These are phyloP conservation scores for Aureoboletus auriporus DNA, from an alignment of 768 basidiomycete species.

Conservation along the genomic window DNA sequence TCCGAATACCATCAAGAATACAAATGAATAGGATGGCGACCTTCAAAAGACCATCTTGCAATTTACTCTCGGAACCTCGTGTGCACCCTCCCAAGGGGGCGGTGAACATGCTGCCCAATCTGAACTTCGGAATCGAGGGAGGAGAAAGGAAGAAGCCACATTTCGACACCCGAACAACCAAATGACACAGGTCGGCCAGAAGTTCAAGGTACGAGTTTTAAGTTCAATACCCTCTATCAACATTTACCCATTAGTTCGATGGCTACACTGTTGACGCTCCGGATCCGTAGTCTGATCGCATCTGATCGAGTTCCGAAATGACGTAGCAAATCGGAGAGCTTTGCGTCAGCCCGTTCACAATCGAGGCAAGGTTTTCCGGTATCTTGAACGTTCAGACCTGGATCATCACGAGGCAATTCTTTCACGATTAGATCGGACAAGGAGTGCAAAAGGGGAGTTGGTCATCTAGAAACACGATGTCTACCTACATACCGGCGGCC, in stretches of 20 bases:
- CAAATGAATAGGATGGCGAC: slow-evolving; percentile 65
- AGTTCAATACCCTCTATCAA: neutral
- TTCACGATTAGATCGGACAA: slow-evolving; percentile 66
- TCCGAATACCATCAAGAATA: slow-evolving; percentile 57
- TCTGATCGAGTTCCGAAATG: slow-evolving; percentile 61
- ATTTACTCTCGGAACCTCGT: slow-evolving; percentile 29
- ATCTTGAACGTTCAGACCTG: slow-evolving; percentile 61
- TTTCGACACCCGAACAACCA: slow-evolving; percentile 61
- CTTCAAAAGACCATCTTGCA: slow-evolving; percentile 61
- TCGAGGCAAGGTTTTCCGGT: slow-evolving; percentile 77
- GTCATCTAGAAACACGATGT: slow-evolving; percentile 44
- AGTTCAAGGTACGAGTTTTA: slow-evolving; percentile 68
- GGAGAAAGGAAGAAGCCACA: slow-evolving; percentile 52
- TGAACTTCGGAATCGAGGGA: slow-evolving; percentile 62
- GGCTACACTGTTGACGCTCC: slow-evolving; percentile 86
- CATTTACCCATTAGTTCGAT: slow-evolving; percentile 2
- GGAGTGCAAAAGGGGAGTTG: slow-evolving; percentile 85
- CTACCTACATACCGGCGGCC: too few species aligned
- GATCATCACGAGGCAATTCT: slow-evolving; percentile 74
- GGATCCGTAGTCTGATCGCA: slow-evolving; percentile 84
- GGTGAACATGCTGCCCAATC: slow-evolving; percentile 46
- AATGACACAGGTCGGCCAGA: slow-evolving; percentile 81
- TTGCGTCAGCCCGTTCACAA: slow-evolving; percentile 77
- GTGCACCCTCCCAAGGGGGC: slow-evolving; percentile 32
- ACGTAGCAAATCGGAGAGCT: slow-evolving; percentile 70